Conservation (phyloP, 140 eudicot species). For the Bidens hawaiensis region DNA sequence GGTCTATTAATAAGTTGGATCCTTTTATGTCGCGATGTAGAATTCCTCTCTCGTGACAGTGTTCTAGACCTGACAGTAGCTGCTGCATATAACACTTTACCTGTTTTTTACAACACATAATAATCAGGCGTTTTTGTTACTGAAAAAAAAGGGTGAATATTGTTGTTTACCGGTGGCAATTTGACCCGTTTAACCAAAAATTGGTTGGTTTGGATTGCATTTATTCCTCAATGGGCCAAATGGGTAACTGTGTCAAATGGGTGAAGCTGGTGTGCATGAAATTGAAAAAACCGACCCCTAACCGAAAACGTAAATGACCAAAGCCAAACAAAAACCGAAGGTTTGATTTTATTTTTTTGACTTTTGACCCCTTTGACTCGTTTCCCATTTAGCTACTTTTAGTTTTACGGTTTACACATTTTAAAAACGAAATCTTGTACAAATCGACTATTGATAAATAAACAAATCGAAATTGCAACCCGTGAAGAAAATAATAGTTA, state of each 20-base stretch:
- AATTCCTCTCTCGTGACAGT: constrained; percentile 83
- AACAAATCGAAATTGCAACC: not conserved
- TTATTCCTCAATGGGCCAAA: not conserved
- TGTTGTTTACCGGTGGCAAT: not conserved
- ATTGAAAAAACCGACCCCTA: too few species aligned
- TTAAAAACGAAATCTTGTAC: not conserved
- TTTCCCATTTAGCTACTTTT: not conserved
- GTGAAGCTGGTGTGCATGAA: not conserved
- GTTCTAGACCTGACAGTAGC: constrained; percentile 73
- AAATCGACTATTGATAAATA: not conserved
- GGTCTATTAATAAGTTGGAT: constrained; percentile 69
- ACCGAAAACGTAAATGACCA: too few species aligned
- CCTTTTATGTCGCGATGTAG: constrained; percentile 84
- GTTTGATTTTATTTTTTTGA: too few species aligned
- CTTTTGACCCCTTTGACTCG: not conserved
- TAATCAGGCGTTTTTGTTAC: not conserved
- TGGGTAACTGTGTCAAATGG: not conserved
- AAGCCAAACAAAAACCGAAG: too few species aligned
- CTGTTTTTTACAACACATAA: constrained; percentile 28
- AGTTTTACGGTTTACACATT: not conserved
- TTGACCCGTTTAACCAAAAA: not conserved
- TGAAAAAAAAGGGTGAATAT: constrained; percentile 4
- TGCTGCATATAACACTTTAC: constrained; percentile 87
- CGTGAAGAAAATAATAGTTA: not conserved
- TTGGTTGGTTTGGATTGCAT: not conserved